A percentile compares a stretch with the other conserved stretches of the same genome.
These are phyloP conservation scores for Oryza longistaminata DNA, from an alignment of 176 grass and related monocot genomes.

Conservation along the genomic window DNA sequence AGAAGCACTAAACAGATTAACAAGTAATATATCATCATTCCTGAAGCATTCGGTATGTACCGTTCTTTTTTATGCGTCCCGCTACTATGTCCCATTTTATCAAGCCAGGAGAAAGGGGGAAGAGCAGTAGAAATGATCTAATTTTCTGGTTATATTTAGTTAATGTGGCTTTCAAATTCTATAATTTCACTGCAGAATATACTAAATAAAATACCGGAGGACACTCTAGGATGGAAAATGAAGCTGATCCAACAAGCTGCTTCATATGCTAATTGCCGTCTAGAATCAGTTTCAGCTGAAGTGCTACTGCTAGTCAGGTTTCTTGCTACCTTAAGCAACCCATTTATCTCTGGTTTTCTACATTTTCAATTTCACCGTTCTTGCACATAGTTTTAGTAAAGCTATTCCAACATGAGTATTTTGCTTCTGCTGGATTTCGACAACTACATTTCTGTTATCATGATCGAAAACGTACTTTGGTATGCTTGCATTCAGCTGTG, in stretches of 20 bases:
- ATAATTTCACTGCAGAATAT: conserved; percentile 47
- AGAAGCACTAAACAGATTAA: conserved; percentile 46
- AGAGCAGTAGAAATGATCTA: background rate
- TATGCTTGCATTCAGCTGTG: conserved; percentile 48
- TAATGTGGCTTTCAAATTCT: background rate
- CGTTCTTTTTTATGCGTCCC: background rate
- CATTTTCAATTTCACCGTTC: background rate
- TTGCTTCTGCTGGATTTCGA: too few species aligned
- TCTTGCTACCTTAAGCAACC: background rate
- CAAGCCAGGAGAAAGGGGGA: background rate
- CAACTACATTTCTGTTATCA: background rate
- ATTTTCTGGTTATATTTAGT: background rate
- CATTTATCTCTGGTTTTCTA: background rate
- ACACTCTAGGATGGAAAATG: conserved; percentile 63
- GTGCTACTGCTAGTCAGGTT: conserved; percentile 62
- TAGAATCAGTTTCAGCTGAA: conserved; percentile 59
- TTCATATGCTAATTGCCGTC: conserved; percentile 47
- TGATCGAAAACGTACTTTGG: background rate
- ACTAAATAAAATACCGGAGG: conserved; percentile 61
- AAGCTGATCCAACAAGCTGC: conserved; percentile 46
- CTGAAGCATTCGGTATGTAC: conserved; percentile 43
- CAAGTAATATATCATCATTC: conserved; percentile 46
- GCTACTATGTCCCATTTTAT: background rate
- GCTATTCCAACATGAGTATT: background rate
- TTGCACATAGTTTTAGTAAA: background rate